Base-by-base conservation (phyloP, 2,329 filamentous ascomycete species). In the Aspergillus viridinutans region DNA sequence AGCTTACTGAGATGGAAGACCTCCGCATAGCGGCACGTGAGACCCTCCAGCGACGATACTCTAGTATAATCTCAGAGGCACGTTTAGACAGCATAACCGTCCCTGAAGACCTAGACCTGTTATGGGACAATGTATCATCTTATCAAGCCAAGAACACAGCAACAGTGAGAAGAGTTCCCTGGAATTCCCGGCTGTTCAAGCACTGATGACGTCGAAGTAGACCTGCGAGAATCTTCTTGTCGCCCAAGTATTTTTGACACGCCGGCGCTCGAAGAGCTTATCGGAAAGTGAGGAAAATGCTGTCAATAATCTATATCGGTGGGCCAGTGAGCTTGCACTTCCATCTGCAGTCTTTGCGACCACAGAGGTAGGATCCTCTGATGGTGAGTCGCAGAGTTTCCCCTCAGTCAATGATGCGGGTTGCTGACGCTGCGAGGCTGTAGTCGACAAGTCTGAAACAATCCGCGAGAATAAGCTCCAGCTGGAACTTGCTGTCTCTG, bases 271-370 rank as follows among this genome's bases (percentile, higher is more conserved):
- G 4, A 61, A 54, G 45, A 26, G 29, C 6, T 49, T 69, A 20
- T 61, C 66, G 8, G 54, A 60, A 14, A 52, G 60, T 7, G 71
- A 74, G 32, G 57, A 52, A 14, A 42, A 62, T 17, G 65, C 67
- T 17, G 61, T 65, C 5, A 64, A 66, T 32, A 59, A 63, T 5
- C 48, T 77, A 1, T 71, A 71, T 45, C 56, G 61, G 10, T 76
- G 74, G 74, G 63, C 69, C 28, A 65, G 64, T 49, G 29, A 52
- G 20, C 42, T 61, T 51, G 69, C 72, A 12, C 59, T 74, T 12
- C 74, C 74, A 7, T 69, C 63, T 14, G 56, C 69, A 5, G 66
- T 67, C 28, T 75, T 74, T 58, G 66, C 68, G 25, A 59, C 61
- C 14, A 43, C 32, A n/a, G 56, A 67, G 47, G 70, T 72, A 43